These are phyloP conservation scores for Salix koriyanagi DNA, from an alignment of 345 rosid genomes.

Conservation along the genomic window DNA sequence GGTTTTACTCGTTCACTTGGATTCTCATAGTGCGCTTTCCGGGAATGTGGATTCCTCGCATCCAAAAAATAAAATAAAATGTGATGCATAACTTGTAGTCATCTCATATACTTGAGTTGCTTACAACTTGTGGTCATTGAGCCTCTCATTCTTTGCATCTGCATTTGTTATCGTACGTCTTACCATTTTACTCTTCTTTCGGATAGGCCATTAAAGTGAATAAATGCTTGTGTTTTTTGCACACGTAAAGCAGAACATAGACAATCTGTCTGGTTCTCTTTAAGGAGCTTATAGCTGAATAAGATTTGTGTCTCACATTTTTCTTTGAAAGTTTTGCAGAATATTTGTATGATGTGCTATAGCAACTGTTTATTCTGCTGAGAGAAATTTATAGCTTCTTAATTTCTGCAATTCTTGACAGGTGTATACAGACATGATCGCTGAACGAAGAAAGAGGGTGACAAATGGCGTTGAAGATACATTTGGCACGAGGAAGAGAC, in stretches of 20 bases:
- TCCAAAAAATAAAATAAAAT: no score
- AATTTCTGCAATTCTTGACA: conserved; percentile 23
- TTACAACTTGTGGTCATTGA: not conserved
- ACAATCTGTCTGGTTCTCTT: not conserved
- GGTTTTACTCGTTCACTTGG: no score
- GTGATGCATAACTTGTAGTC: not conserved
- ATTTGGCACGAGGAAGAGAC: conserved; percentile 57
- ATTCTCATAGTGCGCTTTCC: no score
- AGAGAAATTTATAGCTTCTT: not conserved
- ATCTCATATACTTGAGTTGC: not conserved
- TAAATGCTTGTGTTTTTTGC: not conserved
- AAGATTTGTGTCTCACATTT: not conserved
- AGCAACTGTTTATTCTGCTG: not conserved
- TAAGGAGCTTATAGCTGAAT: not conserved
- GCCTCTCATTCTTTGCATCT: not conserved
- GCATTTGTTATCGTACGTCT: no score
- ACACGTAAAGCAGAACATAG: not conserved
- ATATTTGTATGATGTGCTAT: not conserved
- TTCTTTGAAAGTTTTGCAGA: not conserved
- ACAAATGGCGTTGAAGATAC: conserved; percentile 72
- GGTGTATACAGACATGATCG: conserved; percentile 72
- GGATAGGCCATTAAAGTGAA: not conserved
- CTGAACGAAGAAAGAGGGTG: conserved; percentile 68
- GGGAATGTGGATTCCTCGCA: no score
- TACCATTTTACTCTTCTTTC: not conserved